Percentiles rank a stretch among this genome's conserved stretches.
Conservation (phyloP, 1,284 basidiomycete genomes). For the Ceratorhiza oryzae-sativae region DNA sequence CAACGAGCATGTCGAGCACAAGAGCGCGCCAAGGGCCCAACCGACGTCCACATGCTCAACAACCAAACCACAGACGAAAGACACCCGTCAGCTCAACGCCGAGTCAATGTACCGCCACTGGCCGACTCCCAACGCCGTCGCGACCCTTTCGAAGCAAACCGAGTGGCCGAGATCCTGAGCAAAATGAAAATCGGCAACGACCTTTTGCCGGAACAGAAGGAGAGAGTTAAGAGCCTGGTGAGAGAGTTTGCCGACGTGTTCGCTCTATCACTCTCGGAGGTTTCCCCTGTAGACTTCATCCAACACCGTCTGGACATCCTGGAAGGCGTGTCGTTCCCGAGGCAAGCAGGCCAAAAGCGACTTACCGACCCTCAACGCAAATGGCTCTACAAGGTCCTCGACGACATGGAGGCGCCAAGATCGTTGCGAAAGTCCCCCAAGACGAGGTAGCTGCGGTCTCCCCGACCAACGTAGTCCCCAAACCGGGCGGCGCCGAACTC, state of each 20-base stretch:
- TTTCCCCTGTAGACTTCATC: slow-evolving; percentile 36
- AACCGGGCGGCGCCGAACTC: slow-evolving; percentile 5
- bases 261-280: slow-evolving; percentile 22
- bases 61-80: neutral
- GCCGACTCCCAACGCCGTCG: neutral
- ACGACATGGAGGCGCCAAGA: slow-evolving; percentile 35
- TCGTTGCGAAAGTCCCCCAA: slow-evolving; percentile 20
- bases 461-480: slow-evolving; percentile 11
- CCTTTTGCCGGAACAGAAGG: slow-evolving; percentile 11
- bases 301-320: slow-evolving; percentile 42
- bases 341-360: slow-evolving; percentile 34
- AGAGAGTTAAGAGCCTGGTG: slow-evolving; percentile 9
- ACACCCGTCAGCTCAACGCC: neutral
- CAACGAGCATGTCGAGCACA: neutral
- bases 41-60: neutral
- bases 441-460: slow-evolving; percentile 36
- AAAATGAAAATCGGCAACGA: slow-evolving; percentile 30
- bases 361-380: slow-evolving; percentile 40
- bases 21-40: neutral
- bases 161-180: slow-evolving; percentile 1
- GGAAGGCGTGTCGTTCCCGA: slow-evolving; percentile 26
- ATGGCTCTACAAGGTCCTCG: slow-evolving; percentile 39
- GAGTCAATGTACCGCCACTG: neutral
- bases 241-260: slow-evolving; percentile 27
- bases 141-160: neutral